Evolutionary conservation across 371 early-diverging fungal species (phyloP), one percentile per base, ranked within the genome.

Genomic region (Smittium culicis): DNA sequence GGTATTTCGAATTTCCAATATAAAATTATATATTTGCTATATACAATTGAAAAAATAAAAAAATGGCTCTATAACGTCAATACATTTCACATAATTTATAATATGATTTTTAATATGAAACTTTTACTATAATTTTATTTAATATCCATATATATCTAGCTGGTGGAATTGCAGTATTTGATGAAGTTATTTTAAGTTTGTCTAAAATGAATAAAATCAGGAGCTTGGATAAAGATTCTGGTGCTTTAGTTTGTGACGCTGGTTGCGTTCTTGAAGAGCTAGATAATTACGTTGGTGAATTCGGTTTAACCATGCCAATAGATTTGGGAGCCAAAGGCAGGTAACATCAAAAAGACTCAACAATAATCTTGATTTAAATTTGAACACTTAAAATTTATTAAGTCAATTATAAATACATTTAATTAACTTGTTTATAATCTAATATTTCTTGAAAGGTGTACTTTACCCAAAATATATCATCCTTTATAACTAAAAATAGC

Each of bases 291-390:
- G 79, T 93, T 20, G 86, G 76, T 16, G 83, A 89, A 66, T 75
- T 75, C 32, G 94, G 93, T 0, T 87, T 83, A 69, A 88, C 88
- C 75, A 92, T 93, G 79, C 96, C 96, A 29, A 71, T 96, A 29
- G 98, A 97, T 74, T 75, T 97, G 57, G 95, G 94, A 8, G 94
- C 98, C 0, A 94, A 96, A 70, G 93, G 92, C 61, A 34, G 34
- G 65, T 64, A 64, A n/a, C n/a, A n/a, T n/a, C n/a, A n/a, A n/a
- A n/a, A n/a, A n/a, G n/a, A n/a, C n/a, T n/a, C n/a, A n/a, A n/a
- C n/a, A n/a, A n/a, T n/a, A n/a, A n/a, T n/a, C n/a, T n/a, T n/a
- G n/a, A n/a, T n/a, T n/a, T n/a, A n/a, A n/a, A n/a, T n/a, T n/a
- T n/a, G n/a, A n/a, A n/a, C n/a, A n/a, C n/a, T n/a, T n/a, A n/a